Evolutionary conservation across 2,329 filamentous ascomycete genomes (phyloP).

Genomic region (Colletotrichum abscissum): DNA sequence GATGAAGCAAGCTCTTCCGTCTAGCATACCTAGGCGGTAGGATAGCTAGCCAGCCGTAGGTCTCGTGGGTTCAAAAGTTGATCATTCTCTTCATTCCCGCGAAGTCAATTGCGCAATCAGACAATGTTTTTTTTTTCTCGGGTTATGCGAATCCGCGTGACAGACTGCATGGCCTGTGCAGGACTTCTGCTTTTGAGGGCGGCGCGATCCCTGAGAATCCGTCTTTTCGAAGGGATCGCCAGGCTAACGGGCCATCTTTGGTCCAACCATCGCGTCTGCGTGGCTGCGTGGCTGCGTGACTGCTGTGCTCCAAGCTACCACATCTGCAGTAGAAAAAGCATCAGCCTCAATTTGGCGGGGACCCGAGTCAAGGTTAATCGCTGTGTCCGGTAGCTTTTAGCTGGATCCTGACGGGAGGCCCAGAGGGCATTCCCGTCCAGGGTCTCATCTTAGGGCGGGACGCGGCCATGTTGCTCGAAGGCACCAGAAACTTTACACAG

Average conservation of each 20-base stretch:
- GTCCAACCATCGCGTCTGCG: background rate
- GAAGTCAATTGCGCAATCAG: background rate
- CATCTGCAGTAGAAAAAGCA: background rate
- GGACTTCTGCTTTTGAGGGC: background rate
- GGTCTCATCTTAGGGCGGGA: constrained; percentile 2
- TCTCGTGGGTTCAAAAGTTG: background rate
- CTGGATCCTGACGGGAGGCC: constrained; percentile 1
- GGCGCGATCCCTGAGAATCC: constrained; percentile 11
- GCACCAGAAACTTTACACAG: constrained; percentile 11
- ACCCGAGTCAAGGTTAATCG: background rate
- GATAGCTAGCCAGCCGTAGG: background rate
- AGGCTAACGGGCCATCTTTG: constrained; percentile 2
- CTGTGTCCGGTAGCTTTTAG: background rate
- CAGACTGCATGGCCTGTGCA: background rate
- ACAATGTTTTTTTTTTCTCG: background rate
- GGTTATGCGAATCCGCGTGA: background rate
- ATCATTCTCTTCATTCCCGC: background rate
- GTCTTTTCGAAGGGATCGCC: constrained; percentile 12
- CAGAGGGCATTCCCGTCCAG: constrained; percentile 15
- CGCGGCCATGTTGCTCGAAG: constrained; percentile 16
- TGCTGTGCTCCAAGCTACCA: constrained; percentile 6
- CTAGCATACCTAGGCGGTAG: background rate
- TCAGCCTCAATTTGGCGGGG: constrained; percentile 24
- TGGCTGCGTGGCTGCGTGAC: constrained; percentile 9
- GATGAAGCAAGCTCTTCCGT: background rate